Conservation (phyloP, 345 rosid species). For the Syzygium grande region DNA sequence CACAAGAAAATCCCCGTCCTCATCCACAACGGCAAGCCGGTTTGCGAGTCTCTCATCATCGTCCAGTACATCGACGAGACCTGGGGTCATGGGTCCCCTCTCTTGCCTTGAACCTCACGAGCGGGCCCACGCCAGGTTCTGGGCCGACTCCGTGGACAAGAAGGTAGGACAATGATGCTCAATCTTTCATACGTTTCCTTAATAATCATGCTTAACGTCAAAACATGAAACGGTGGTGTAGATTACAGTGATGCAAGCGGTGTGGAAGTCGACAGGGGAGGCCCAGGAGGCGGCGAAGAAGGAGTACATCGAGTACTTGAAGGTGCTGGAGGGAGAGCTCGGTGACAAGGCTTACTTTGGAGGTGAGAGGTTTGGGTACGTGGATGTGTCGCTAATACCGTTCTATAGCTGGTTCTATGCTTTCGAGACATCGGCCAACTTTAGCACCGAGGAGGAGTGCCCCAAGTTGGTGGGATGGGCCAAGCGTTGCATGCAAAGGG, state of each 20-base stretch:
- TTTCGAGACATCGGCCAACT: neutral
- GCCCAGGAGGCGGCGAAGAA: neutral
- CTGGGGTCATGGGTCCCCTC: neutral
- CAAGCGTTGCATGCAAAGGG: neutral
- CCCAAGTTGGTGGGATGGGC: neutral
- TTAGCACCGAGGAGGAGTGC: neutral
- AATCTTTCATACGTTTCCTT: neutral
- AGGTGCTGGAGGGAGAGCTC: neutral
- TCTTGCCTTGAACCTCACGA: neutral
- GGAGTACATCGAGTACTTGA: neutral
- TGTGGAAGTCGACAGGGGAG: neutral
- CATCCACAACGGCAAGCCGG: neutral
- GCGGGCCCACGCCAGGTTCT: neutral
- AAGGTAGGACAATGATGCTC: neutral
- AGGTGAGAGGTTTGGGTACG: neutral
- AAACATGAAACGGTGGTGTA: neutral
- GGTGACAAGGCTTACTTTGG: neutral
- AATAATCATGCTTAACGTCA: neutral
- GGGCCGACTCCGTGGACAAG: neutral
- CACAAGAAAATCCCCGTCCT: neutral
- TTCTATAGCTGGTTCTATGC: neutral
- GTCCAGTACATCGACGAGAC: neutral
- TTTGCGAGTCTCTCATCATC: neutral
- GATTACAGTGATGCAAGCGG: accelerated
- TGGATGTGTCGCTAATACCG: neutral